Evolutionary conservation across 2,329 filamentous ascomycete genomes (phyloP).

Genomic region (Fusarium veterinarium): DNA sequence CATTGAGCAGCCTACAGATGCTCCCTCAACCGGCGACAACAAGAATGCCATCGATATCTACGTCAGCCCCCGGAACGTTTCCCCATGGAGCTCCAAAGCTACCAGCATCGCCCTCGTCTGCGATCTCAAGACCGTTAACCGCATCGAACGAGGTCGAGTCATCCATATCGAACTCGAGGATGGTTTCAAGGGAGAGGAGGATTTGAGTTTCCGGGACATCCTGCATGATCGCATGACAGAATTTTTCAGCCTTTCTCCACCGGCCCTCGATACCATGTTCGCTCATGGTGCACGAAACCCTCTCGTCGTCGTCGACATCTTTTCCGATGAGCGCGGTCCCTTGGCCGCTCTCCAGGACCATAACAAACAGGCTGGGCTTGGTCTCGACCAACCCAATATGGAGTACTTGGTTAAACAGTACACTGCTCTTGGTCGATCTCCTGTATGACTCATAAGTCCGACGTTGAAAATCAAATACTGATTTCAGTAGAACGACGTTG

Average conservation of each 20-base stretch:
- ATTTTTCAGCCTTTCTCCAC: conserved; percentile 73
- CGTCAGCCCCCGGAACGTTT: conserved; percentile 85
- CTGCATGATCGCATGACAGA: conserved; percentile 98
- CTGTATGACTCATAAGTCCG: conserved; percentile 55
- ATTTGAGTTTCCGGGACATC: conserved; percentile 71
- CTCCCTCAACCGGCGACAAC: conserved; percentile 51
- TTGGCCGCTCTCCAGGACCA: conserved; percentile 81
- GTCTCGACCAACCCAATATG: conserved; percentile 88
- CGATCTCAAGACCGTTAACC: conserved; percentile 77
- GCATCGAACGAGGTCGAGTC: conserved; percentile 88
- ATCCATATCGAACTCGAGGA: conserved; percentile 75
- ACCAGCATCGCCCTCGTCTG: conserved; percentile 95
- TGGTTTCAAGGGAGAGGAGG: conserved; percentile 56
- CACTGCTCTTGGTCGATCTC: conserved; percentile 62
- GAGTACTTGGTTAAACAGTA: conserved; percentile 84
- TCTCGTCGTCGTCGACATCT: conserved; percentile 81
- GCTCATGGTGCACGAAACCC: conserved; percentile 71
- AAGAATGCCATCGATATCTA: conserved; percentile 69
- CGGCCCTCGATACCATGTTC: conserved; percentile 82
- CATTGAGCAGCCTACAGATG: conserved; percentile 45
- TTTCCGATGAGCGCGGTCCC: conserved; percentile 71
- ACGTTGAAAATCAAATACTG: conserved; percentile 31
- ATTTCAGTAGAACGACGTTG: conserved; percentile 74
- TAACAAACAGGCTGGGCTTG: conserved; percentile 85
- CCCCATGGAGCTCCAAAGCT: conserved; percentile 97